Conservation (phyloP, 2,329 filamentous ascomycete genomes). For the Elsinoe australis region DNA sequence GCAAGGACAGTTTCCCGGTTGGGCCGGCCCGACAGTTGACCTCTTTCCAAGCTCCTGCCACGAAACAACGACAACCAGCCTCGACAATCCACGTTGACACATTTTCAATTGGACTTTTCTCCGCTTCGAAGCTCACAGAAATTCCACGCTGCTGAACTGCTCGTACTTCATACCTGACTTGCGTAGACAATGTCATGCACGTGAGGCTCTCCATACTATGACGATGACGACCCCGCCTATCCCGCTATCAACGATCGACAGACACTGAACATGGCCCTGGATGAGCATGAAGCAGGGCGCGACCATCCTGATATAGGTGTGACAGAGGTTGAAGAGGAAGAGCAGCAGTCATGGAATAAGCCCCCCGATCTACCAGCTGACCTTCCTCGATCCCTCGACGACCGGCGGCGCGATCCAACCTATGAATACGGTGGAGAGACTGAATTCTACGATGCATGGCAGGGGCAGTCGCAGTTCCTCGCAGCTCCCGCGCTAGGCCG, state of each 20-base stretch:
- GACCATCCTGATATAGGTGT: not conserved
- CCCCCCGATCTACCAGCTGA: constrained; percentile 63
- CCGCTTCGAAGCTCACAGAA: too few species aligned
- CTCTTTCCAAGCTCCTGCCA: not conserved
- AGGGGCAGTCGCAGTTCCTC: constrained; percentile 96
- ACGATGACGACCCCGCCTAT: constrained; percentile 12
- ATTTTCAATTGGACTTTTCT: not conserved
- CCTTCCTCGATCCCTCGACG: constrained; percentile 84
- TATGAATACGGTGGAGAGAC: constrained; percentile 66
- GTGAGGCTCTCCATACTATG: not conserved
- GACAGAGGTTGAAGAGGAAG: constrained; percentile 21
- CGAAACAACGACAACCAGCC: not conserved
- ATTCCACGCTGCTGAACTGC: too few species aligned
- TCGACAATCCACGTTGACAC: not conserved
- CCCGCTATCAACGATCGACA: not conserved
- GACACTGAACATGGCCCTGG: constrained; percentile 4
- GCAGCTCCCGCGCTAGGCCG: constrained; percentile 78
- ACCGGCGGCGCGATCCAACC: constrained; percentile 62
- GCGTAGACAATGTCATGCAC: not conserved
- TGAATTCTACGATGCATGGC: constrained; percentile 98
- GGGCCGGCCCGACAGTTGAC: not conserved
- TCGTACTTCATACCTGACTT: too few species aligned
- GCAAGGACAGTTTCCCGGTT: not conserved
- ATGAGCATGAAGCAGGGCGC: not conserved
- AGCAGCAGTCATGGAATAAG: constrained; percentile 23